A percentile compares a stretch with the other conserved stretches of the same genome.
phyloP scores from a whole-genome alignment of 2,329 filamentous ascomycete species.

The Teratosphaeria pseudoeucalypti region DNA sequence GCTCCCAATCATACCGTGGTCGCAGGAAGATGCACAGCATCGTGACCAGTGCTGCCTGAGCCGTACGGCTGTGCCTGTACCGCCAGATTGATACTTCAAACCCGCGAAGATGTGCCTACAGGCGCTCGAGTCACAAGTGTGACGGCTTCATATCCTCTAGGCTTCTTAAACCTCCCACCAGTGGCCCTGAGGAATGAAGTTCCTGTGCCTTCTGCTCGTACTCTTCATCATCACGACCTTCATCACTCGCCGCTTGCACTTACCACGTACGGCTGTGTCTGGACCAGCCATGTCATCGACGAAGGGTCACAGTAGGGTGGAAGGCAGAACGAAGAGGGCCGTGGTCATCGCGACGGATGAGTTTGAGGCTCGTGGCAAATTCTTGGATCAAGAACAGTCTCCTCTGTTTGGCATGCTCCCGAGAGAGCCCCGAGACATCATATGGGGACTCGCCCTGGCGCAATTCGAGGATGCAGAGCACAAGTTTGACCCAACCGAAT shows the following conservation, averaged over 20 bases:
- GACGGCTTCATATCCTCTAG: not conserved
- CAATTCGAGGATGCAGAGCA: conserved; percentile 18
- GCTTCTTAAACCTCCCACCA: not conserved
- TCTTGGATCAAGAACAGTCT: conserved; percentile 1
- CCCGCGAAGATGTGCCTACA: no score
- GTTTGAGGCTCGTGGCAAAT: not conserved
- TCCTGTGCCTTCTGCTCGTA: not conserved
- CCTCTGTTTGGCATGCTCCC: conserved; percentile 18
- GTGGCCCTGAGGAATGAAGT: not conserved
- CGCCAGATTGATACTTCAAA: not conserved
- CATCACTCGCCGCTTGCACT: not conserved
- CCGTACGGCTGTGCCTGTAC: not conserved
- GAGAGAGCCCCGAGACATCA: conserved; percentile 25
- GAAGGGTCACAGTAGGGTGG: not conserved
- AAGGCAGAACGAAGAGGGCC: not conserved
- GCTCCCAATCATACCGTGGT: no score
- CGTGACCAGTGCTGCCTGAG: not conserved
- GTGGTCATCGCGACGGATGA: not conserved
- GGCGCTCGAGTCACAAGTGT: no score
- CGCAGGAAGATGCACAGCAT: not conserved
- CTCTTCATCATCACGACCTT: not conserved
- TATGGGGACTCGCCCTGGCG: conserved; percentile 25
- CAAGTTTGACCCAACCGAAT: conserved; percentile 16
- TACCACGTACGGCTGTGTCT: not conserved
- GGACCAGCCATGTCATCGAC: not conserved